phyloP scores from a whole-genome alignment of 2,329 filamentous ascomycete species.

The Bipolaris bicolor region DNA sequence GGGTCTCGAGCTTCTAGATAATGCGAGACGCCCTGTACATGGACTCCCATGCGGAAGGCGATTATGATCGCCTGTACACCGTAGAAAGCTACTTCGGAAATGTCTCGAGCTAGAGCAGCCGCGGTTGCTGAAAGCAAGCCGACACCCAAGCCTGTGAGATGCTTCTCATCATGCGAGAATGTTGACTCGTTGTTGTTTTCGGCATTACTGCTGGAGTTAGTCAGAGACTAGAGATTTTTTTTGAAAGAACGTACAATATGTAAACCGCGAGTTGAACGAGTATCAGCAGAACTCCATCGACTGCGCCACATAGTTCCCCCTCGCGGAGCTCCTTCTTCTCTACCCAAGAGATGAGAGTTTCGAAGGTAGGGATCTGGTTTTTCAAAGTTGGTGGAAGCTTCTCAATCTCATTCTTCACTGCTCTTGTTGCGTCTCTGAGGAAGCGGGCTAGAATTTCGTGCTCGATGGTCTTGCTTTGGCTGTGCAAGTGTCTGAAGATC shows the following conservation, averaged over 20 bases:
- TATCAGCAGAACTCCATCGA: conserved; percentile 55
- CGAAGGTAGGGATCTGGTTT: conserved; percentile 47
- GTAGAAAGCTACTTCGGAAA: conserved; percentile 50
- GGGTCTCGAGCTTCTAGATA: conserved; percentile 50
- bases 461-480: conserved; percentile 50
- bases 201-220: not conserved
- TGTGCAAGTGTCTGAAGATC: conserved; percentile 51
- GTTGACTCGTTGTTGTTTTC: not conserved
- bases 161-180: not conserved
- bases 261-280: conserved; percentile 51
- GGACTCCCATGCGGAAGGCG: conserved; percentile 57
- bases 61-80: conserved; percentile 53
- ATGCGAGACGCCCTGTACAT: conserved; percentile 53
- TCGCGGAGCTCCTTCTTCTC: conserved; percentile 48
- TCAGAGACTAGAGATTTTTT: not conserved
- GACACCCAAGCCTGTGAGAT: conserved; percentile 42
- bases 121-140: conserved; percentile 55
- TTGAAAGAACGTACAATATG: conserved; percentile 52
- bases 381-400: conserved; percentile 37
- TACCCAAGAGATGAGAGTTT: conserved; percentile 46
- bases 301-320: conserved; percentile 51
- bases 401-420: conserved; percentile 51
- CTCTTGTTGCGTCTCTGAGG: conserved; percentile 49
- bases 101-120: conserved; percentile 49
- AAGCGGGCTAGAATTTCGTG: conserved; percentile 51